Conservation (phyloP, 1,284 basidiomycete genomes). For the Ganoderma resinaceum region DNA sequence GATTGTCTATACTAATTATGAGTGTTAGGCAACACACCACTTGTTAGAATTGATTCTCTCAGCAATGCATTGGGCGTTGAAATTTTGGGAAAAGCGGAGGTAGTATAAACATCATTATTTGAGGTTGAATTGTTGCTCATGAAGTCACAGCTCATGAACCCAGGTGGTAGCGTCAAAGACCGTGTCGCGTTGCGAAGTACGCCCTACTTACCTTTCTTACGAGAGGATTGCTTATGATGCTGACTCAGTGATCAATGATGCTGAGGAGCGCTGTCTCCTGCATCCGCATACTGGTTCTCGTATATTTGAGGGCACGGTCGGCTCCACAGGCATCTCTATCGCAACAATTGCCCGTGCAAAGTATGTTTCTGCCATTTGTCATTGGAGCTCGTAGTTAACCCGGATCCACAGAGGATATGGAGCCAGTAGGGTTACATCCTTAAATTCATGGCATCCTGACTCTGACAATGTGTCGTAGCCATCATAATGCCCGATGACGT, state of each 20-base stretch:
- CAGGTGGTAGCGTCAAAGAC: slow-evolving; percentile 98
- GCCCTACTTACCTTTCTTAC: background rate
- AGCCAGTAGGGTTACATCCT: slow-evolving; percentile 59
- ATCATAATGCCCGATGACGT: slow-evolving; percentile 97
- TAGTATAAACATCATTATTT: slow-evolving; percentile 39
- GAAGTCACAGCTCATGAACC: slow-evolving; percentile 84
- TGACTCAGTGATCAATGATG: slow-evolving; percentile 86
- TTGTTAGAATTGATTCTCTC: slow-evolving; percentile 91
- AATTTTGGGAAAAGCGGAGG: slow-evolving; percentile 96
- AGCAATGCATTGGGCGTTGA: slow-evolving; percentile 93
- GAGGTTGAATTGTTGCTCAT: background rate
- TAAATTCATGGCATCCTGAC: background rate
- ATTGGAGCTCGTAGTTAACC: background rate
- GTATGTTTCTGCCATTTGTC: slow-evolving; percentile 45
- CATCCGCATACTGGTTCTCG: slow-evolving; percentile 90
- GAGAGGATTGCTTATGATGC: background rate
- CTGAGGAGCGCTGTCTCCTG: slow-evolving; percentile 85
- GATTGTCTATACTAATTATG: background rate
- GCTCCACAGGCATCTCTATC: slow-evolving; percentile 96
- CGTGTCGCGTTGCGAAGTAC: slow-evolving; percentile 90
- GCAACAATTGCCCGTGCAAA: slow-evolving; percentile 92
- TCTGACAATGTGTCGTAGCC: slow-evolving; percentile 48
- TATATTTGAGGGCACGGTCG: slow-evolving; percentile 98
- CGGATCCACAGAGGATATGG: slow-evolving; percentile 70
- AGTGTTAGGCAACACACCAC: slow-evolving; percentile 86